Evolutionary conservation across 2,329 filamentous ascomycete species (phyloP), one percentile per base, ranked within the genome.

Genomic region (Pseudogymnoascus sp.): DNA sequence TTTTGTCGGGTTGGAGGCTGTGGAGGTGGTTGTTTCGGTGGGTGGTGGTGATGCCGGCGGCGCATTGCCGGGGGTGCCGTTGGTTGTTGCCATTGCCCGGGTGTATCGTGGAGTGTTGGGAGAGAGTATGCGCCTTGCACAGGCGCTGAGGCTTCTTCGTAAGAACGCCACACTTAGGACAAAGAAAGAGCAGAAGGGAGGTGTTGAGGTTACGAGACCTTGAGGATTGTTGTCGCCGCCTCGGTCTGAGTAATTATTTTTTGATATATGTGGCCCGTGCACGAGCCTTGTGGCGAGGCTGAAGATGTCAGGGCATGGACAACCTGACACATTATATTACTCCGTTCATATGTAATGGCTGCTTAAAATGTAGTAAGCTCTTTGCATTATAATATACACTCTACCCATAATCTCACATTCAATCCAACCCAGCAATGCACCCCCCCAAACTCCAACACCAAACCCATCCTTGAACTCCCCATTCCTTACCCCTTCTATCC

Each of bases 1-100:
- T 74, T 93, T 96, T 5, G 39, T 42, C 39, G 18, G 18, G 1
- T 42, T 42, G 1, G 18, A 10, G 18, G 39, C 21, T 21, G 37
- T 6, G 18, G 39, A 2, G 39, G 39, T 4, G 9, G 39, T 42
- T 15, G 39, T 5, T 15, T 25, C 39, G 18, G 9, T 25, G 18
- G 39, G 18, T 42, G 39, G 4, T 42, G 9, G 18, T 13, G 39
- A 42, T 10, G 5, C 18, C 10, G 9, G 4, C 8, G 18, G 39
- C 39, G 18, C 37, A 21, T 18, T 5, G 37, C 15, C 9, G 18
- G 9, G 8, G 3, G 39, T 42, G 39, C 18, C 39, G 39, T 21
- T 42, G 39, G 39, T 42, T 36, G 61, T 42, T 25, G 39, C 39
- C 39, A 42, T 42, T 42, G 39, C 25, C 1, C 39, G 18, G 9